These are phyloP conservation scores for Melampsora abietis-canadensis DNA, from an alignment of 1,284 basidiomycete genomes.

Conservation along the genomic window DNA sequence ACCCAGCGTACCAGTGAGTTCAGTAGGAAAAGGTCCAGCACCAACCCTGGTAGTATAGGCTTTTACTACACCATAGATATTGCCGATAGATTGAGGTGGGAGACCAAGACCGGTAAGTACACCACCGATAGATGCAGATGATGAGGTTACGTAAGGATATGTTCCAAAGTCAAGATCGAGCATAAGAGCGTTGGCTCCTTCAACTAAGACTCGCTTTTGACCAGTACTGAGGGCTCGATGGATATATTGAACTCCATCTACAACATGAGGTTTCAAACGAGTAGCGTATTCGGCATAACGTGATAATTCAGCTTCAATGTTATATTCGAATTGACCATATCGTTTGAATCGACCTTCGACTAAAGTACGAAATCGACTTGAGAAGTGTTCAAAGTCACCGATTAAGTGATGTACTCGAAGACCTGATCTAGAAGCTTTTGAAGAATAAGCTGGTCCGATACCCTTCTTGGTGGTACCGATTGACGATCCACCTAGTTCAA, in stretches of 20 bases:
- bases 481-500: constrained; percentile 52
- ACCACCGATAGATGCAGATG: constrained; percentile 53
- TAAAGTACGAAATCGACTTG: constrained; percentile 53
- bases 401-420: constrained; percentile 53
- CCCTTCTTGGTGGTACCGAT: constrained; percentile 55
- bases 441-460: constrained; percentile 54
- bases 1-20: constrained; percentile 52
- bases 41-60: constrained; percentile 55
- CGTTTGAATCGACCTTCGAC: constrained; percentile 54
- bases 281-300: constrained; percentile 53
- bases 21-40: constrained; percentile 54
- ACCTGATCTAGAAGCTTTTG: constrained; percentile 54
- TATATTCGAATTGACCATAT: constrained; percentile 55
- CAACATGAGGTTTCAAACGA: constrained; percentile 53
- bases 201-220: constrained; percentile 52
- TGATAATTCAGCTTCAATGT: constrained; percentile 54
- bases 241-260: constrained; percentile 54
- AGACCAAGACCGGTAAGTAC: constrained; percentile 54
- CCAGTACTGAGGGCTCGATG: constrained; percentile 52
- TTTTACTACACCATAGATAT: constrained; percentile 53
- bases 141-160: constrained; percentile 54
- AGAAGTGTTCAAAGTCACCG: constrained; percentile 53
- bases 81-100: constrained; percentile 52
- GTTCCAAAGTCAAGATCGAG: constrained; percentile 55
- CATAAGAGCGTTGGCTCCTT: constrained; percentile 55